phyloP scores from a whole-genome alignment of 148 eudicot genomes.

The Tetragonia tetragonoides region DNA sequence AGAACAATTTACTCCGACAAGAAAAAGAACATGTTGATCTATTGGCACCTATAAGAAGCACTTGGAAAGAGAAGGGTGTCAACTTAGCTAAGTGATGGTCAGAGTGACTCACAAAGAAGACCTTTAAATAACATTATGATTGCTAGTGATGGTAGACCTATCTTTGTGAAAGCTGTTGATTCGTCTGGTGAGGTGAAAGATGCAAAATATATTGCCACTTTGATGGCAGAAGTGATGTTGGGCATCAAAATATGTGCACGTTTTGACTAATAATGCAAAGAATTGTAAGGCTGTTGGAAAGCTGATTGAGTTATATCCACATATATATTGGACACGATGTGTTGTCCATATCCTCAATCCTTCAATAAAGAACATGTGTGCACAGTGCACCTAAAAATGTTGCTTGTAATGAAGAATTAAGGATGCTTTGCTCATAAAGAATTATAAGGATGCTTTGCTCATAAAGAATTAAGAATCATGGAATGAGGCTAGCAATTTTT shows the following conservation, averaged over 20 bases:
- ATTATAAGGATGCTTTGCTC: constrained; percentile 1
- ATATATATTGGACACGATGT: constrained; percentile 28
- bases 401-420: too few relatives aligned
- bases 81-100: constrained; percentile 17
- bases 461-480: constrained; percentile 33
- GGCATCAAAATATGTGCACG: constrained; percentile 22
- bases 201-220: background rate
- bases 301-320: constrained; percentile 17
- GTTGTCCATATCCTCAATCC: constrained; percentile 22
- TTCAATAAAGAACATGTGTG: constrained; percentile 21
- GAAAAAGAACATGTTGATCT: constrained; percentile 17
- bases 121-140: constrained; percentile 21
- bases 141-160: constrained; percentile 11
- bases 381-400: constrained; percentile 12
- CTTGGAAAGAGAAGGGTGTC: constrained; percentile 19
- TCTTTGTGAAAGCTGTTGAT: constrained; percentile 21
- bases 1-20: constrained; percentile 18
- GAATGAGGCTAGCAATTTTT: constrained; percentile 21
- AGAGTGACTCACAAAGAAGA: constrained; percentile 27
- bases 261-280: constrained; percentile 14
- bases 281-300: constrained; percentile 17
- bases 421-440: too few relatives aligned
- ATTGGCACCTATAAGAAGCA: background rate
- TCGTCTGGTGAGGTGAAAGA: constrained; percentile 14
- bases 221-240: constrained; percentile 10